These are phyloP conservation scores for Geotrichum reessii DNA, from an alignment of 1,139 yeast species.

Conservation along the genomic window DNA sequence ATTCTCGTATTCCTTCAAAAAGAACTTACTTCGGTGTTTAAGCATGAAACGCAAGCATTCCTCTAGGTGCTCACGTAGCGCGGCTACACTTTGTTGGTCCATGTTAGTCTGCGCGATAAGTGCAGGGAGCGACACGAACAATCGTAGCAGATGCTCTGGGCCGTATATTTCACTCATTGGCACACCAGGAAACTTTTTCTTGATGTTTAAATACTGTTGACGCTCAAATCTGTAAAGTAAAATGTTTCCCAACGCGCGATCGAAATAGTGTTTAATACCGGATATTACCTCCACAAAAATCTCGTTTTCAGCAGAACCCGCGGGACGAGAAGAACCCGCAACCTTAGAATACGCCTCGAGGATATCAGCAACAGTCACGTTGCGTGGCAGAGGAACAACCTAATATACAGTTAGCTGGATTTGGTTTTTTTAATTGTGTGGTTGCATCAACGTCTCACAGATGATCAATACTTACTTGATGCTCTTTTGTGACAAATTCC, in stretches of 20 bases:
- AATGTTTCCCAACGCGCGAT: conserved; percentile 63
- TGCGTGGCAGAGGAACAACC: conserved; percentile 56
- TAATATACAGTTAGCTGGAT: background rate
- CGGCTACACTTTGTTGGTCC: conserved; percentile 69
- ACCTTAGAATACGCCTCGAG: conserved; percentile 43
- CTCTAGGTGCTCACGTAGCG: conserved; percentile 50
- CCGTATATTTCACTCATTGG: conserved; percentile 58
- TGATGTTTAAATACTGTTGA: conserved; percentile 63
- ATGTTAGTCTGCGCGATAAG: conserved; percentile 63
- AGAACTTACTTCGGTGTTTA: conserved; percentile 44
- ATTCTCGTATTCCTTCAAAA: conserved; percentile 43
- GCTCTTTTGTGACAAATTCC: conserved; percentile 78
- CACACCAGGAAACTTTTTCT: conserved; percentile 36
- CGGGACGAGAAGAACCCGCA: conserved; percentile 65
- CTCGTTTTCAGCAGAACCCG: conserved; percentile 65
- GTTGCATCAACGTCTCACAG: background rate
- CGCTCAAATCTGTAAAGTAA: conserved; percentile 80
- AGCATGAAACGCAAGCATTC: conserved; percentile 48
- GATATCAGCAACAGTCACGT: conserved; percentile 47
- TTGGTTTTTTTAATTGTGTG: conserved; percentile 31
- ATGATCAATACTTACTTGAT: background rate
- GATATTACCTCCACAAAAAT: conserved; percentile 59
- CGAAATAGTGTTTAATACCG: conserved; percentile 74
- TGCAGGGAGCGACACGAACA: conserved; percentile 1
- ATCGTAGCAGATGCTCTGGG: conserved; percentile 51